Conservation (phyloP, 2,329 filamentous ascomycete genomes). For the Monilinia aucupariae region DNA sequence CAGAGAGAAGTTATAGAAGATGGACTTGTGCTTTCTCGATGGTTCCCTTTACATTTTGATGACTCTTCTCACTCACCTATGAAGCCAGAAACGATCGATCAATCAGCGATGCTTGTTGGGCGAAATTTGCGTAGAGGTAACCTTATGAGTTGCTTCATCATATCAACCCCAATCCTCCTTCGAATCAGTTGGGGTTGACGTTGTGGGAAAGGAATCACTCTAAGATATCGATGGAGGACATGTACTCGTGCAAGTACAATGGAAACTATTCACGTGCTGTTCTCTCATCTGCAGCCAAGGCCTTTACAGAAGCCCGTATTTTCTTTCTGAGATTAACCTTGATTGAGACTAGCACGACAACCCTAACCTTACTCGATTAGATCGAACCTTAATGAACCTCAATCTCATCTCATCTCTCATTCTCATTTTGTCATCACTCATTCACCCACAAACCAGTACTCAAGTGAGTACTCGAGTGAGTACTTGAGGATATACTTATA, state of each 20-base stretch:
- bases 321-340: too few species aligned
- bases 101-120: not conserved
- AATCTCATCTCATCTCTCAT: not conserved
- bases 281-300: not conserved
- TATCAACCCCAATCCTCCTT: too few species aligned
- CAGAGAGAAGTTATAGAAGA: not conserved
- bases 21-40: not conserved
- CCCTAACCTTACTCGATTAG: too few species aligned
- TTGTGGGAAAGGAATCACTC: too few species aligned
- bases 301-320: not conserved
- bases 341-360: not conserved
- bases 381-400: not conserved
- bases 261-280: not conserved
- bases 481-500: too few species aligned
- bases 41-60: not conserved
- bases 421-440: not conserved
- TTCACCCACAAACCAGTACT: not conserved
- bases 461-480: too few species aligned
- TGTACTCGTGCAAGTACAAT: not conserved
- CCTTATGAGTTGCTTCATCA: not conserved
- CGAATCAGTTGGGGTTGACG: not conserved
- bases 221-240: too few species aligned
- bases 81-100: not conserved
- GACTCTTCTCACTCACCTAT: not conserved
- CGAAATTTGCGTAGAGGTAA: not conserved